Percentiles rank a stretch among this genome's conserved stretches.
These are phyloP conservation scores for Candida railenensis DNA, from an alignment of 805 yeast genomes.

Conservation along the genomic window DNA sequence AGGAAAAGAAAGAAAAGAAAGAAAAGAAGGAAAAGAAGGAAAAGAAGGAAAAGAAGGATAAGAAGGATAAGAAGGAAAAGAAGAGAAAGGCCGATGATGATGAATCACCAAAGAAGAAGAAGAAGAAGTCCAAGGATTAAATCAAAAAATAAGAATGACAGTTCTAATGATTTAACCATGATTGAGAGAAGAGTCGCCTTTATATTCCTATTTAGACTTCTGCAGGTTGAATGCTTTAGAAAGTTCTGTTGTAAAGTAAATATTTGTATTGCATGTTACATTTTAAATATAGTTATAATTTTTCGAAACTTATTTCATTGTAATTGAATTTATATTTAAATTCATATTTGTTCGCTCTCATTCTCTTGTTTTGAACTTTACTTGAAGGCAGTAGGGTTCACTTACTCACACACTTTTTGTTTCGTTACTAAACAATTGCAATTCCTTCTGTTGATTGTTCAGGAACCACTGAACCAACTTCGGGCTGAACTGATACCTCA, in stretches of 20 bases:
- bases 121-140: constrained; percentile 46
- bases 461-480: too few species aligned
- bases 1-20: constrained; percentile 23
- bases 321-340: not conserved
- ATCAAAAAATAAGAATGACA: not conserved
- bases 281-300: constrained; percentile 3
- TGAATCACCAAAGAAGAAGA: constrained; percentile 37
- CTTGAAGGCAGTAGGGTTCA: not conserved
- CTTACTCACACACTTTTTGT: too few species aligned
- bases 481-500: not conserved
- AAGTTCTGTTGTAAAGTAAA: constrained; percentile 22
- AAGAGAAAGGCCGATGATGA: constrained; percentile 34
- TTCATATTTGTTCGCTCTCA: not conserved
- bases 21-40: constrained; percentile 28
- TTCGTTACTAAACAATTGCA: too few species aligned
- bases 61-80: constrained; percentile 33
- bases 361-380: constrained; percentile 3
- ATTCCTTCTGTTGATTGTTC: not conserved
- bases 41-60: constrained; percentile 32
- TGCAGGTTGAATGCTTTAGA: constrained; percentile 2
- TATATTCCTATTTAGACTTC: constrained; percentile 7
- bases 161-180: too few species aligned
- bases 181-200: too few species aligned
- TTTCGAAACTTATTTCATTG: not conserved
- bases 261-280: constrained; percentile 27